phyloP scores from a whole-genome alignment of 805 yeast species.

The Cyberlindnera lachancei region DNA sequence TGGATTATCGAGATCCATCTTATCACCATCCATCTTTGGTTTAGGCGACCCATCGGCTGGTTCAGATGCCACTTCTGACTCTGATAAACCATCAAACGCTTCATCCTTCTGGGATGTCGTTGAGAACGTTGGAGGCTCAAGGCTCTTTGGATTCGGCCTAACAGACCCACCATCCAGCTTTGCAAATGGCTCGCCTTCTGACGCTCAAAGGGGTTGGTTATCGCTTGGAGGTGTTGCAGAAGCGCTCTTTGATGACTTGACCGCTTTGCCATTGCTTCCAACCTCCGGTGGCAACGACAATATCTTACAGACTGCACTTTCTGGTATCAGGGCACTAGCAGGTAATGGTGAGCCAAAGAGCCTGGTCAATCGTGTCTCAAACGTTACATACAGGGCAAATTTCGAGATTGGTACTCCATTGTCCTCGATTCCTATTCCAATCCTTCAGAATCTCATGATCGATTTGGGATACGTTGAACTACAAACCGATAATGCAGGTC shows the following conservation, averaged over 20 bases:
- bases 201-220: conserved; percentile 4
- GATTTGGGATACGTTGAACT: conserved; percentile 4
- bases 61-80: no score
- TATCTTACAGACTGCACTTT: not conserved
- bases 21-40: conserved; percentile 4
- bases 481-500: conserved; percentile 3
- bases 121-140: not conserved
- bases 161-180: conserved; percentile 6
- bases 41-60: conserved; percentile 9
- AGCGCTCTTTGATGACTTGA: conserved; percentile 3
- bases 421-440: conserved; percentile 8
- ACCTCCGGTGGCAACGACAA: not conserved
- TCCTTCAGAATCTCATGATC: conserved; percentile 5
- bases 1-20: not conserved
- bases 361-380: conserved; percentile 7
- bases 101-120: conserved; percentile 6
- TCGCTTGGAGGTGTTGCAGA: conserved; percentile 10
- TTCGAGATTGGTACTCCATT: conserved; percentile 5
- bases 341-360: not conserved
- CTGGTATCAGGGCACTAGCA: not conserved
- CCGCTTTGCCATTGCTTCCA: conserved; percentile 10
- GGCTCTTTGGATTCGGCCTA: conserved; percentile 7
- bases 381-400: conserved; percentile 4
- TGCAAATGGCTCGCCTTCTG: conserved; percentile 4
- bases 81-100: conserved; percentile 1